These are phyloP conservation scores for Solanum okadae DNA, from an alignment of 257 asterid genomes.

Conservation along the genomic window DNA sequence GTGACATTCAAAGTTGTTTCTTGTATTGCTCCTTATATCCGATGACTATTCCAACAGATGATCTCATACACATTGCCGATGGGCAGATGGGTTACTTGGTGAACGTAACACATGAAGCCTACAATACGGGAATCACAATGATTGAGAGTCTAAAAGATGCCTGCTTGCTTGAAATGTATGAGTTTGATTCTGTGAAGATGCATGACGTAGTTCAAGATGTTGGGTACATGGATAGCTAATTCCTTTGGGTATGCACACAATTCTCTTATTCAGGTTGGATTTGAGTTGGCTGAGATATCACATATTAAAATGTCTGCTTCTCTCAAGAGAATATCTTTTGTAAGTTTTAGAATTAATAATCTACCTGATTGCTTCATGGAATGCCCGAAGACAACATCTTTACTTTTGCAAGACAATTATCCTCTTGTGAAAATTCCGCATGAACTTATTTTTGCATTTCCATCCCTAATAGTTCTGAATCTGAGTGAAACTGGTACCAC, in stretches of 20 bases:
- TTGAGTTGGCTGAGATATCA: neutral
- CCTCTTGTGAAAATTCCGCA: neutral
- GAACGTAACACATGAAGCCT: neutral
- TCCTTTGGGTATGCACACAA: neutral
- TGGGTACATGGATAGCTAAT: neutral
- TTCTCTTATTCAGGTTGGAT: neutral
- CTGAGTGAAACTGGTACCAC: neutral
- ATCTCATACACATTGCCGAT: neutral
- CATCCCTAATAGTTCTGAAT: neutral
- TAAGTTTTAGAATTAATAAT: neutral
- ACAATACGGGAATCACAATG: neutral
- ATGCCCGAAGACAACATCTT: neutral
- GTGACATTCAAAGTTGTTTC: neutral
- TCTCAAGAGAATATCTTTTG: neutral
- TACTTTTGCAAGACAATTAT: neutral
- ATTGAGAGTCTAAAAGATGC: neutral
- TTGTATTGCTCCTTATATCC: neutral
- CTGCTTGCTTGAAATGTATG: neutral
- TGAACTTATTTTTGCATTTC: neutral
- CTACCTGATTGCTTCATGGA: neutral
- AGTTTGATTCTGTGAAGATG: neutral
- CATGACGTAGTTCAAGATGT: neutral
- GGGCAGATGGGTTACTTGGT: neutral
- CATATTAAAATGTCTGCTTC: neutral
- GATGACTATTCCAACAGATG: neutral